Conservation (phyloP, 2,329 filamentous ascomycete species). For the Cercospora sp. region DNA sequence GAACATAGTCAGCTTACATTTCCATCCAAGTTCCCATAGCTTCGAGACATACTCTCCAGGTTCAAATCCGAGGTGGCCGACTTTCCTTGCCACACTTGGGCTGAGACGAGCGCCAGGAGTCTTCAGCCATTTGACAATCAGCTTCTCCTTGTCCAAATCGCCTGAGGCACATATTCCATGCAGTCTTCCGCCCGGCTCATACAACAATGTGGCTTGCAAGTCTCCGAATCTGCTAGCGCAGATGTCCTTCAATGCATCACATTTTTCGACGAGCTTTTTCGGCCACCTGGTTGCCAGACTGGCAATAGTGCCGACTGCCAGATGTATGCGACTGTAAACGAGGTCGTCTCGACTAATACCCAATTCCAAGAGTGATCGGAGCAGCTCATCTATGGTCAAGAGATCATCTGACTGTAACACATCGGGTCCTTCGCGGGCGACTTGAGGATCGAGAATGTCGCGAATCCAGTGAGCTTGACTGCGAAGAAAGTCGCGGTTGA, state of each 20-base stretch:
- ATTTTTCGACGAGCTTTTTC: conserved; percentile 45
- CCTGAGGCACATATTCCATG: conserved; percentile 43
- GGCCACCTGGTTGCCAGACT: conserved; percentile 52
- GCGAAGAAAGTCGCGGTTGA: conserved; percentile 34
- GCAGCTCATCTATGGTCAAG: conserved; percentile 46
- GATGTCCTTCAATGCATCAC: conserved; percentile 43
- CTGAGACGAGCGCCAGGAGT: conserved; percentile 34
- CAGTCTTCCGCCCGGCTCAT: conserved; percentile 46
- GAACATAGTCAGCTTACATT: neutral
- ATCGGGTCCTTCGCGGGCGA: conserved; percentile 49
- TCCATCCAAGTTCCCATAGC: neutral
- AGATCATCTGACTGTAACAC: conserved; percentile 47
- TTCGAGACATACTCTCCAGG: conserved; percentile 43
- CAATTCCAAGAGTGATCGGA: conserved; percentile 35
- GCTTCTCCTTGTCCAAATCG: conserved; percentile 43
- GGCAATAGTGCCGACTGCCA: conserved; percentile 45
- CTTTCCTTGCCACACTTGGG: conserved; percentile 39
- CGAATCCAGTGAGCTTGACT: conserved; percentile 48
- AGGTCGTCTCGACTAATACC: conserved; percentile 40
- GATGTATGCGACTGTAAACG: conserved; percentile 49
- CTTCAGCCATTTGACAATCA: conserved; percentile 38
- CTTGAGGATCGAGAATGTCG: conserved; percentile 48
- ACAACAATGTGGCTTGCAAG: conserved; percentile 43
- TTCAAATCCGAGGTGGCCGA: conserved; percentile 48
- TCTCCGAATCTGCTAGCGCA: conserved; percentile 45